Percentiles rank a stretch among this genome's conserved stretches.
Evolutionary conservation across 2,329 filamentous ascomycete species (phyloP).

Genomic region (Balansia obtecta): DNA sequence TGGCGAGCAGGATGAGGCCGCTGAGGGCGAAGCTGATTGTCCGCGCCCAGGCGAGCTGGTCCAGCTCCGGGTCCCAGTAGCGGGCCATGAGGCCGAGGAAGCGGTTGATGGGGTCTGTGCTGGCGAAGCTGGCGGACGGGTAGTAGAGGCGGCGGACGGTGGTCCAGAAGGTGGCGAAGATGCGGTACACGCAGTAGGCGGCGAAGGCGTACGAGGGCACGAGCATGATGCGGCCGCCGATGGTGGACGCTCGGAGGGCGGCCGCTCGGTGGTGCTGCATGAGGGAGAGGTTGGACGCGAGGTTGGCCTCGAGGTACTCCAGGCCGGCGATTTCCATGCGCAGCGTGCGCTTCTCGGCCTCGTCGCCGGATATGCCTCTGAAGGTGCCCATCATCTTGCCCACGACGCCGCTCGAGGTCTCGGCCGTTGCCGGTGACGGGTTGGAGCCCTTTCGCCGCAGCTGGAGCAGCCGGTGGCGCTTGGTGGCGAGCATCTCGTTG

Average conservation of each 20-base stretch:
- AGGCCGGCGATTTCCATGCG: constrained; percentile 68
- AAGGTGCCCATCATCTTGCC: constrained; percentile 63
- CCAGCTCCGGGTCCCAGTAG: constrained; percentile 73
- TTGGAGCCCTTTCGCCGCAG: constrained; percentile 47
- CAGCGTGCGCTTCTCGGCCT: constrained; percentile 46
- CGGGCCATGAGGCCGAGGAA: constrained; percentile 67
- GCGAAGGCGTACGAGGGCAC: constrained; percentile 57
- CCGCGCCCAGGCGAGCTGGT: constrained; percentile 72
- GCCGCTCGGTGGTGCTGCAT: constrained; percentile 51
- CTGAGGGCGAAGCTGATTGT: constrained; percentile 77
- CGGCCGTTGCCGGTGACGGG: constrained; percentile 22
- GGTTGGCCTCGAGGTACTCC: constrained; percentile 63
- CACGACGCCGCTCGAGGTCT: constrained; percentile 42
- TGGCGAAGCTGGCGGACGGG: constrained; percentile 41
- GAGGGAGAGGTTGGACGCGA: constrained; percentile 51
- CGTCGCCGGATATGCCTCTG: constrained; percentile 49
- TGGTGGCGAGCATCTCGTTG: constrained; percentile 64
- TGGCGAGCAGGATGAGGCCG: constrained; percentile 70
- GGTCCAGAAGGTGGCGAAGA: constrained; percentile 58
- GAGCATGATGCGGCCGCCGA: constrained; percentile 50
- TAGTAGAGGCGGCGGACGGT: constrained; percentile 44
- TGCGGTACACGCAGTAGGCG: constrained; percentile 74
- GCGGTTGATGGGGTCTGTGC: constrained; percentile 73
- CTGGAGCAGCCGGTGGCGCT: constrained; percentile 58
- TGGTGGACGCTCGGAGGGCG: constrained; percentile 55